These are phyloP conservation scores for Sugiyamaella paludigena DNA, from an alignment of 1,139 yeast genomes.

Conservation along the genomic window DNA sequence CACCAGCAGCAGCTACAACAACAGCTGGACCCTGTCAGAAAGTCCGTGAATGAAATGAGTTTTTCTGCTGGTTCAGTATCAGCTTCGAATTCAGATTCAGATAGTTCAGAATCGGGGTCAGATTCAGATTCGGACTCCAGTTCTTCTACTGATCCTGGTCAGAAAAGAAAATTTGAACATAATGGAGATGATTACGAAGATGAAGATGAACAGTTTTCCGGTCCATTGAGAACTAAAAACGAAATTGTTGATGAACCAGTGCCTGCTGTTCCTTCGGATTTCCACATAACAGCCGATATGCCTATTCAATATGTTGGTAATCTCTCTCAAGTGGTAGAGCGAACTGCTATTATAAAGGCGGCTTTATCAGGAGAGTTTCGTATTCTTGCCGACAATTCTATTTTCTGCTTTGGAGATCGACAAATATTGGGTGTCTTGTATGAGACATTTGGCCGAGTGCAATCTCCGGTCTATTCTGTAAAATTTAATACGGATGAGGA, in stretches of 20 bases:
- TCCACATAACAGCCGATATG: conserved; percentile 54
- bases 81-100: conserved; percentile 14
- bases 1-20: not conserved
- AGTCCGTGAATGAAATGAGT: not conserved
- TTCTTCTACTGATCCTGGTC: conserved; percentile 16
- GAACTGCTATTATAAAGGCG: conserved; percentile 70
- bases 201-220: conserved; percentile 40
- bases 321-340: conserved; percentile 68
- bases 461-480: conserved; percentile 78
- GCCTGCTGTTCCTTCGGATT: conserved; percentile 67
- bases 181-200: conserved; percentile 26
- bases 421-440: conserved; percentile 75
- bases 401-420: conserved; percentile 74
- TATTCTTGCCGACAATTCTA: conserved; percentile 76
- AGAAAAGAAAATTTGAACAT: conserved; percentile 8
- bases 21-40: not conserved
- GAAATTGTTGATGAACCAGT: conserved; percentile 71
- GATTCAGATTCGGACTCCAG: conserved; percentile 8
- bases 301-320: conserved; percentile 73
- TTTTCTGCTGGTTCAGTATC: conserved; percentile 9
- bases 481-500: conserved; percentile 59
- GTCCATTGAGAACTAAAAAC: conserved; percentile 74
- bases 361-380: conserved; percentile 80
- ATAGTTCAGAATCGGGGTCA: conserved; percentile 5
- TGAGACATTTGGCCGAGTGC: conserved; percentile 89